phyloP scores from a whole-genome alignment of 805 yeast genomes.

The Suhomyces sp. region DNA sequence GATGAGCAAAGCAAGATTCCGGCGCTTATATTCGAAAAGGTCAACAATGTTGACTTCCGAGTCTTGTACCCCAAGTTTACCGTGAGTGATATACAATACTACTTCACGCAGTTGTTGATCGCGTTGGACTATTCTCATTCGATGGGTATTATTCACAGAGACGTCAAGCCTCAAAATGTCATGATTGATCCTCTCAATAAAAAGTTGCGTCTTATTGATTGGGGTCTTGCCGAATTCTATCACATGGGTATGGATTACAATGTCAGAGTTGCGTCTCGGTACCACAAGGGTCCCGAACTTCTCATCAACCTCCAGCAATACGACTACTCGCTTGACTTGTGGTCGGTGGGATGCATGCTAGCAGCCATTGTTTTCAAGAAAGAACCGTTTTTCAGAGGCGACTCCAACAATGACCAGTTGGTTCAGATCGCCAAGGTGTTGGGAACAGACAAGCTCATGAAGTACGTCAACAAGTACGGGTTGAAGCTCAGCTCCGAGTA shows the following conservation, averaged over 20 bases:
- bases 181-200: slow-evolving; percentile 83
- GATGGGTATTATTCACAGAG: slow-evolving; percentile 94
- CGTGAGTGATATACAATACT: slow-evolving; percentile 72
- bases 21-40: slow-evolving; percentile 80
- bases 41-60: slow-evolving; percentile 80
- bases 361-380: slow-evolving; percentile 87
- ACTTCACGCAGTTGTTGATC: slow-evolving; percentile 73
- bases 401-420: slow-evolving; percentile 85
- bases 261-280: slow-evolving; percentile 90
- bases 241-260: slow-evolving; percentile 87
- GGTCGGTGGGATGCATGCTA: slow-evolving; percentile 93
- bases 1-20: slow-evolving; percentile 82
- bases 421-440: slow-evolving; percentile 84
- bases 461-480: slow-evolving; percentile 68
- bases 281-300: slow-evolving; percentile 91
- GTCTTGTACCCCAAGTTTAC: slow-evolving; percentile 75
- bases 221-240: slow-evolving; percentile 95
- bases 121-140: slow-evolving; percentile 91
- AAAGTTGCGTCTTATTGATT: slow-evolving; percentile 79
- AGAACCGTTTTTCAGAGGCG: slow-evolving; percentile 92
- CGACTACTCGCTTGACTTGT: slow-evolving; percentile 86
- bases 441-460: slow-evolving; percentile 77
- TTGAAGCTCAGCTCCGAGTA: slow-evolving; percentile 71
- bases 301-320: slow-evolving; percentile 82
- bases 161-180: slow-evolving; percentile 92